These are phyloP conservation scores for Pittosporum tobira DNA, from an alignment of 129 eudicot species.

Conservation along the genomic window DNA sequence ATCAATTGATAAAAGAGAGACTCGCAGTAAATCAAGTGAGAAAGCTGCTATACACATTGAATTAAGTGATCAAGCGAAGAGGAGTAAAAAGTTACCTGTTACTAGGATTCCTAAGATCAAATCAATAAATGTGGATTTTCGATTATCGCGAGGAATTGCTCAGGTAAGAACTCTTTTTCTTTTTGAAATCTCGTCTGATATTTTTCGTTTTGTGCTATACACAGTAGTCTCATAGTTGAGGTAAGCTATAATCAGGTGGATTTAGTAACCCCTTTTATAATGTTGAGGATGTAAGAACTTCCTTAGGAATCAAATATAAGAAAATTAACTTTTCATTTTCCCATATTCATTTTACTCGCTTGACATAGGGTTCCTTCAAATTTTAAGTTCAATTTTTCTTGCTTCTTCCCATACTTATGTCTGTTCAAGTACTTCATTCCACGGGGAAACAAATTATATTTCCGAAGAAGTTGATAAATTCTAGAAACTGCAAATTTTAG, in stretches of 20 bases:
- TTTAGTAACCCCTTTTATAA: constrained; percentile 5
- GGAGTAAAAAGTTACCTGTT: constrained; percentile 68
- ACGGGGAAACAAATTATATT: too few relatives aligned
- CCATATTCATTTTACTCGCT: not conserved
- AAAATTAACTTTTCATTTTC: not conserved
- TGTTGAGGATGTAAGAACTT: not conserved
- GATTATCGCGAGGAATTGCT: constrained; percentile 93
- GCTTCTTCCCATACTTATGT: too few relatives aligned
- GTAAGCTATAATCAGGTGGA: constrained; percentile 8
- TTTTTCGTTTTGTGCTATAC: not conserved
- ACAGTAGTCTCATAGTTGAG: constrained; percentile 8
- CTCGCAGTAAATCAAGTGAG: constrained; percentile 28
- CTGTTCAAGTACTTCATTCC: too few relatives aligned
- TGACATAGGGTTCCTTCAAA: not conserved
- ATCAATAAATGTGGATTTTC: constrained; percentile 85
- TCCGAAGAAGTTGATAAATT: too few relatives aligned
- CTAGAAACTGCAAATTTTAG: too few relatives aligned
- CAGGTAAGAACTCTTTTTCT: constrained; percentile 35
- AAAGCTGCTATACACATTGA: constrained; percentile 33
- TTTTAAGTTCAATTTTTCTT: too few relatives aligned
- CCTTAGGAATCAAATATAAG: not conserved
- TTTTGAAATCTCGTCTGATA: constrained; percentile 9
- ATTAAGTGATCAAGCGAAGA: constrained; percentile 49
- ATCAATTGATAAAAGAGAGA: constrained; percentile 34
- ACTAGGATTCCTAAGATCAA: constrained; percentile 77